These are phyloP conservation scores for Fraxinus sp. DNA, from an alignment of 305 asterid genomes.

Conservation along the genomic window DNA sequence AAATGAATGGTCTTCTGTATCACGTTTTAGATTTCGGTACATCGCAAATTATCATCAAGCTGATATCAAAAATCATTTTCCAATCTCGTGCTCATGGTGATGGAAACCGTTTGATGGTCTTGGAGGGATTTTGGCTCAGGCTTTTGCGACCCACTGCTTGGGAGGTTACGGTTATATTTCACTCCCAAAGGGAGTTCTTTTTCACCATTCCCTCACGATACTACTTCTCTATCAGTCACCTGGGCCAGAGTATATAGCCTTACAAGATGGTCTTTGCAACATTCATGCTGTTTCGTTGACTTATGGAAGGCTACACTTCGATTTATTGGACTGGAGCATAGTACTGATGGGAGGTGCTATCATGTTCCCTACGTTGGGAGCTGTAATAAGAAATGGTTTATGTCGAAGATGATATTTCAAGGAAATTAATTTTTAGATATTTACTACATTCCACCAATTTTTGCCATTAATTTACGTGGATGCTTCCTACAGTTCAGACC, in stretches of 20 bases:
- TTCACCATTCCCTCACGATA: too few relatives aligned
- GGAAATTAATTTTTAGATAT: constrained; percentile 1
- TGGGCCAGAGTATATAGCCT: background rate
- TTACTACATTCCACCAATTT: too few relatives aligned
- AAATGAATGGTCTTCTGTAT: background rate
- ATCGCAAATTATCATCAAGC: constrained; percentile 9
- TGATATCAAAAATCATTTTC: constrained; percentile 33
- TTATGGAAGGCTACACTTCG: too few relatives aligned
- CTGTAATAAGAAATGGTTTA: constrained; percentile 16
- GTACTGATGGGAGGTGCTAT: too few relatives aligned
- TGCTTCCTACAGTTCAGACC: too few relatives aligned
- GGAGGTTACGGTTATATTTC: background rate
- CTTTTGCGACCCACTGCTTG: background rate
- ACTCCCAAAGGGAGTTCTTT: too few relatives aligned
- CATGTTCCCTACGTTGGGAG: background rate
- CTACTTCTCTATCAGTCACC: background rate
- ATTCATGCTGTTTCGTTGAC: too few relatives aligned
- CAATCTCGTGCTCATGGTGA: constrained; percentile 29
- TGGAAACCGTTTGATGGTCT: constrained; percentile 30
- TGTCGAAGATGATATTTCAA: constrained; percentile 24
- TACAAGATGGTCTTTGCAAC: constrained; percentile 17
- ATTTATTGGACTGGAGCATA: too few relatives aligned
- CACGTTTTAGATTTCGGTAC: background rate
- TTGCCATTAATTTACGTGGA: too few relatives aligned
- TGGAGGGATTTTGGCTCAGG: constrained; percentile 24